phyloP scores from a whole-genome alignment of 805 yeast genomes.

The Vanderwaltozyma tropicalis region DNA sequence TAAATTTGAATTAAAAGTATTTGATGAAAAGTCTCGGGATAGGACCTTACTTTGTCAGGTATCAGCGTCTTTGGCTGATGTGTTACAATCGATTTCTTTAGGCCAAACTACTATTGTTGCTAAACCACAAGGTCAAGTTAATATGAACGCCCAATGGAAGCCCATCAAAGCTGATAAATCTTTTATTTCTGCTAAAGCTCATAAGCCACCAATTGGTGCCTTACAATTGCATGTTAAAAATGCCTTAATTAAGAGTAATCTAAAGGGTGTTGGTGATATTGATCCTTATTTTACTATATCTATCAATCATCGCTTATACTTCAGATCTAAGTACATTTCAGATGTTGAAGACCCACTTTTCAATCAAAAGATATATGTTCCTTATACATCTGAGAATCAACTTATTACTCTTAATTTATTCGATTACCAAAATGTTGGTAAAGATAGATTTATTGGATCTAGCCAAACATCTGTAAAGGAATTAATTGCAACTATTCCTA shows the following conservation, averaged over 20 bases:
- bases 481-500: constrained; percentile 24
- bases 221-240: constrained; percentile 47
- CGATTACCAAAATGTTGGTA: constrained; percentile 57
- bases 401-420: constrained; percentile 45
- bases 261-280: constrained; percentile 60
- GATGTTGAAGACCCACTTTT: constrained; percentile 48
- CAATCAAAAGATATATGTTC: constrained; percentile 48
- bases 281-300: constrained; percentile 63
- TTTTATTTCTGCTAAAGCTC: constrained; percentile 35
- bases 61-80: constrained; percentile 40
- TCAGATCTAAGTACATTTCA: constrained; percentile 44
- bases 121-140: constrained; percentile 44
- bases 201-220: constrained; percentile 50
- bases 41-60: constrained; percentile 45
- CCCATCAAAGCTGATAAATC: constrained; percentile 50
- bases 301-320: constrained; percentile 47
- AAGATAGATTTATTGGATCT: constrained; percentile 56
- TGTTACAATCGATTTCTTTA: constrained; percentile 34
- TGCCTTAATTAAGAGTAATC: constrained; percentile 38
- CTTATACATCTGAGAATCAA: constrained; percentile 52
- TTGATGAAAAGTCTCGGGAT: constrained; percentile 42
- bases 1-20: constrained; percentile 44
- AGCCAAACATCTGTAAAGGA: constrained; percentile 41
- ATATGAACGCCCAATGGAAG: constrained; percentile 56
- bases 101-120: constrained; percentile 40